Evolutionary conservation across 371 early-diverging fungal genomes (phyloP).

Genomic region (Nematocida ausubeli): DNA sequence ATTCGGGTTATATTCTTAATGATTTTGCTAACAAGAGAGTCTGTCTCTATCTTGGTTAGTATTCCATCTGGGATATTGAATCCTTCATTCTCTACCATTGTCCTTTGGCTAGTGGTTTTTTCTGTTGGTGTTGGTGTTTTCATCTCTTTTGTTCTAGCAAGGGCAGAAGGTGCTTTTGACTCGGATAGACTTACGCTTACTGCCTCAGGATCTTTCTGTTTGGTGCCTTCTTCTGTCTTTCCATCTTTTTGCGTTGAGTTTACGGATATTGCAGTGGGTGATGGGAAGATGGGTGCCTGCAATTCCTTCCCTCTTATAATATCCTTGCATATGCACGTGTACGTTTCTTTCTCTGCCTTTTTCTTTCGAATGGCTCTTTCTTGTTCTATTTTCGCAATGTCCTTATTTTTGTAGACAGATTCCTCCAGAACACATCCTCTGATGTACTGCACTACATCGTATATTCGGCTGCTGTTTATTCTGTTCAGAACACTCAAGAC

Average conservation of each 20-base stretch:
- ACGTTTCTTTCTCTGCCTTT: not conserved
- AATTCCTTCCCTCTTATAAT: not conserved
- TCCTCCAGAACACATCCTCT: conserved; percentile 14
- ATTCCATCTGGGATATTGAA: no score
- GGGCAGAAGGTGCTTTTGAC: no score
- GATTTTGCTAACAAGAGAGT: not conserved
- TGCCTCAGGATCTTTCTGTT: no score
- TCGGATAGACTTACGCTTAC: no score
- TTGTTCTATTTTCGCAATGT: not conserved
- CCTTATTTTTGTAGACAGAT: conserved; percentile 19
- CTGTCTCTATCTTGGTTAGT: not conserved
- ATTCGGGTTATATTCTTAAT: not conserved
- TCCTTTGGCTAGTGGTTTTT: no score
- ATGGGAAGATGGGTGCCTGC: not conserved
- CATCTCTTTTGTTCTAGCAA: no score
- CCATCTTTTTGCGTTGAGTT: no score
- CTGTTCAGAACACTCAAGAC: conserved; percentile 25
- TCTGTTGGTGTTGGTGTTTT: no score
- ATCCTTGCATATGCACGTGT: not conserved
- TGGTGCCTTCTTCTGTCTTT: no score
- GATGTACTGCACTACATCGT: conserved; percentile 31
- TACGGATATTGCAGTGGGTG: no score
- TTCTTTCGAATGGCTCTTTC: not conserved
- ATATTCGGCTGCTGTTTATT: conserved; percentile 35
- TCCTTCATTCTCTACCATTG: no score